Evolutionary conservation across 805 yeast species (phyloP), one percentile per base, ranked within the genome.

Genomic region (Ogataea siamensis): DNA sequence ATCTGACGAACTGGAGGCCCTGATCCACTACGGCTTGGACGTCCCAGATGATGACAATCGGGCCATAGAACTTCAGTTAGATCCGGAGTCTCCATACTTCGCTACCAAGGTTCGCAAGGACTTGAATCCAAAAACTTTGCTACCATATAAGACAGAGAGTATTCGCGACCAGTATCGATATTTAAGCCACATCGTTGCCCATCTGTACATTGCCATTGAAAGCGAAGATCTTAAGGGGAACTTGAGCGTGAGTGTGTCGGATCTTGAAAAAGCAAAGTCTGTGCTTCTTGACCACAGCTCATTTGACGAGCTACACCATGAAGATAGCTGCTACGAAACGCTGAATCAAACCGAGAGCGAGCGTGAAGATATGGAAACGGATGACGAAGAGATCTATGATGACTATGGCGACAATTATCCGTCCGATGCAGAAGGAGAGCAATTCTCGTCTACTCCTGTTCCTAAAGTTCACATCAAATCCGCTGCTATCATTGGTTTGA

Each of bases 131-230:
- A 53, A 53, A 21, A 43, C 43, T 3, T 28, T 54, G 7, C 37
- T 91, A 18, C 98, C 98, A 0, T 93, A 89, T 58, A 64, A 68
- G 28, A 74, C 82, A 0, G 97, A 87, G 57, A 51, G 76, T 1
- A 78, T 78, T 11, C 63, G 64, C 22, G 94, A 84, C 40, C 83
- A 80, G 41, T 83, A 86, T 12, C 73, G 70, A 37, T 88, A 87
- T 50, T 65, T 91, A 26, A 72, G 85, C 29, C 93, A 83, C 53
- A 83, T 91, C n/a, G 71, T 89, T 21, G 73, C 83, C 2, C 87
- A 86, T 58, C 60, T 93, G 13, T 85, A 85, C 57, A 76, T 86
- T 39, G 87, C 96, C 7, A 73, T 86, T 32, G 71, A 76, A 40
- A 75, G 93, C 3, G 65, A 82, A 45, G 95, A 87, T 56, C 66